Evolutionary conservation across 345 rosid genomes (phyloP), one percentile per base, ranked within the genome.

Genomic region (Carallia brachiata): DNA sequence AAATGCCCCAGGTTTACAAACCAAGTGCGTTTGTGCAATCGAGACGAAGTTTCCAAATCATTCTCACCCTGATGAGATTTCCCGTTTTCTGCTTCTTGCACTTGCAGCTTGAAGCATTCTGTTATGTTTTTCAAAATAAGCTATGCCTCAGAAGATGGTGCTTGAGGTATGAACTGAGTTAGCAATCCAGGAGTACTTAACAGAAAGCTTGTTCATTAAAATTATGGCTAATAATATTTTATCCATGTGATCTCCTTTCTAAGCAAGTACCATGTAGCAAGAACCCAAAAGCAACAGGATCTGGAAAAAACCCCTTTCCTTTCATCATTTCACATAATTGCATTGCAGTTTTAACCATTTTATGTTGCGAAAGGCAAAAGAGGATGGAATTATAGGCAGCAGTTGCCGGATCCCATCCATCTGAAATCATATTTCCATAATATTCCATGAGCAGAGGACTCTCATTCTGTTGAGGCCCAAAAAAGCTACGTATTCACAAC

Each of bases 331-430:
- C 84, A 71, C 76, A 80, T 53, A 91, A 77, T 63, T 59, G 79
- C 56, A 84, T 66, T 77, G 98, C 96, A 78, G 74, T 75, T 64
- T 80, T 75, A 66, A 86, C 81, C 97, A 91, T 88, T 73, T 86
- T 84, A 71, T 75, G 84, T 34, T 74, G 88, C 81, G 85, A 86
- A 61, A 91, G 95, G 82, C 86, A 71, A 64, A 85, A 67, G 7
- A 89, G 77, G 66, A 90, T 77, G 66, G 82, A 87, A 78, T 81
- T 83, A 77, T 86, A 84, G 65, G 88, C 86, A 66, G 97, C 95
- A 68, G 80, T 77, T 31, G 67, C 78, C 37, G 53, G 75, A 36
- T 64, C 70, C 88, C 82, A 91, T 67, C 90, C 93, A 78, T 88
- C 93, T 9, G 78, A 84, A 67, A 83, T 82, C 89, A 91, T 75